Evolutionary conservation across 345 rosid genomes (phyloP), one percentile per base, ranked within the genome.

Genomic region (Carallia brachiata): DNA sequence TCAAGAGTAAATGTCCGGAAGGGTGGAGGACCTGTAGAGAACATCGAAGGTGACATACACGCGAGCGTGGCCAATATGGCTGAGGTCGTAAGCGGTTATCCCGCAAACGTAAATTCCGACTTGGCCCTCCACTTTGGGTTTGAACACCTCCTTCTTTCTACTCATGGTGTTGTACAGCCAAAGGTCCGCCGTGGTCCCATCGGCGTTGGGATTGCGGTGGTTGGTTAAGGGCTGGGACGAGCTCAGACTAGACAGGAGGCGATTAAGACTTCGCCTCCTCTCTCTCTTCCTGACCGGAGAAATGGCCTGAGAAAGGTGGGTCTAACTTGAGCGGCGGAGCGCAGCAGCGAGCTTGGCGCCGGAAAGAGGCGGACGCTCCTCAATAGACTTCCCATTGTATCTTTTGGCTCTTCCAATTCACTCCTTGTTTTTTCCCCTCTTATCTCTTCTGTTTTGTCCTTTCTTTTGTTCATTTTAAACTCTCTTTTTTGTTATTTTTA

Each of bases 31-130:
- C 97, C 99, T 95, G 76, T 82, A 83, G 75, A 95, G 88, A 69
- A 90, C 88, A 78, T 91, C 97, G 55, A 95, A 95, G 32, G 91
- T 90, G 70, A 92, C 97, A 69, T 95, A 95, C 48, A 91, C 99
- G 50, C 97, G 91, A 53, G 97, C 97, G 65, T 92, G 97, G 4
- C 97, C 99, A 77, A 90, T 84, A 77, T 95, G 97, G 82, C 97
- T 95, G 53, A 92, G 88, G 77, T 95, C 99, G 36, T 92, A 95
- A 9, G 97, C 91, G 1, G 99, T 92, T 62, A 95, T 92, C n/a
- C 99, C 99, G 39, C 97, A 95, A 57, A 95, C 97, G 62, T 92
- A 95, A 93, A 92, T 92, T 66, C 99, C 99, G 30, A 89, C 92
- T 69, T 83, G 86, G 16, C 92, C 97, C n/a, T 92, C 91, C 16